phyloP scores from a whole-genome alignment of 805 yeast genomes.

The Yarrowia sp. region DNA sequence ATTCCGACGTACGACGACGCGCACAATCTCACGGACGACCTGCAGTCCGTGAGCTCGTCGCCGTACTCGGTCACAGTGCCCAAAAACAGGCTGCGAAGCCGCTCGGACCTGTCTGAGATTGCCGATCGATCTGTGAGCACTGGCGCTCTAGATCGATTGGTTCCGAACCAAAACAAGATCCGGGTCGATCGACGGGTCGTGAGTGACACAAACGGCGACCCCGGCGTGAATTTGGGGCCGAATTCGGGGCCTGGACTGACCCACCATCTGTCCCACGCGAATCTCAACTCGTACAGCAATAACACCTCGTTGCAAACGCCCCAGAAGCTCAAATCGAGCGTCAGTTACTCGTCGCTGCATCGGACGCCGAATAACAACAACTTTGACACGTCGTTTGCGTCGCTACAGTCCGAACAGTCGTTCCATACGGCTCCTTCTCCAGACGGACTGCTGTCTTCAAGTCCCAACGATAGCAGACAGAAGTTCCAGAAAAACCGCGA shows the following conservation, averaged over 20 bases:
- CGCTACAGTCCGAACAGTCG: constrained; percentile 25
- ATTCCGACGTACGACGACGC: constrained; percentile 36
- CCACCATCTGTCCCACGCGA: constrained; percentile 3
- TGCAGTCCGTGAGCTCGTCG: constrained; percentile 36
- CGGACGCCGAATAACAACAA: constrained; percentile 22
- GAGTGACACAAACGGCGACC: constrained; percentile 10
- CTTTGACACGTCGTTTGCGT: constrained; percentile 29
- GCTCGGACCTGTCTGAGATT: constrained; percentile 10
- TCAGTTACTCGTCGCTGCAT: constrained; percentile 10
- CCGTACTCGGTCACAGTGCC: constrained; percentile 34
- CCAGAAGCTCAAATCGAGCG: constrained; percentile 10
- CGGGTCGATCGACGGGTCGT: constrained; percentile 25
- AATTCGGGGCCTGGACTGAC: neutral
- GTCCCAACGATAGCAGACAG: constrained; percentile 6
- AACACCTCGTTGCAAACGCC: neutral
- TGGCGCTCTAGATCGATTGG: constrained; percentile 20
- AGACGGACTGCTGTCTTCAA: constrained; percentile 8
- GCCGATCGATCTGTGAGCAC: constrained; percentile 18
- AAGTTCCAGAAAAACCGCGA: constrained; percentile 1
- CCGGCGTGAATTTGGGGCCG: neutral
- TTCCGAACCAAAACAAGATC: neutral
- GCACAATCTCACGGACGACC: constrained; percentile 29
- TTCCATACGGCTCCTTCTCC: constrained; percentile 36
- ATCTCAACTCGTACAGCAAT: neutral
- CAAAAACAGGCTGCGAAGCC: constrained; percentile 17